phyloP scores from a whole-genome alignment of 2,329 filamentous ascomycete genomes.

The Fusarium longipes region DNA sequence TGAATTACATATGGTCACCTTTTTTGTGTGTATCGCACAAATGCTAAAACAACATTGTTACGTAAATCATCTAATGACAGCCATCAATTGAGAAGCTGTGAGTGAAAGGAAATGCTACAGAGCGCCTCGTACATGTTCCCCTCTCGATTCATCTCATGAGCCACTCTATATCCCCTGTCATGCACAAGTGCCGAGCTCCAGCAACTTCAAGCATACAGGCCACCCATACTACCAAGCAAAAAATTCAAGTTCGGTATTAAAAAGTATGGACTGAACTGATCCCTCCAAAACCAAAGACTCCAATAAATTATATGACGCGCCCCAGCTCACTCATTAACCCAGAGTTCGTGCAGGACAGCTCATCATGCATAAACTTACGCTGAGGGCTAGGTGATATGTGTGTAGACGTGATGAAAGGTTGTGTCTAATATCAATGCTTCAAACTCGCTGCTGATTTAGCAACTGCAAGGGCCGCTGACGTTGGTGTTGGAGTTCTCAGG shows the following conservation, averaged over 20 bases:
- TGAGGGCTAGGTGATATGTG: slow-evolving; percentile 41
- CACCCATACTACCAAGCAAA: slow-evolving; percentile 41
- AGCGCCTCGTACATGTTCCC: slow-evolving; percentile 44
- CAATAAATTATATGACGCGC: slow-evolving; percentile 53
- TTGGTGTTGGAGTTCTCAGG: slow-evolving; percentile 69
- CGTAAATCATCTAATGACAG: slow-evolving; percentile 38
- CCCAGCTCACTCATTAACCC: slow-evolving; percentile 46
- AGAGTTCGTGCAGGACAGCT: slow-evolving; percentile 43
- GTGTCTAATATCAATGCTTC: slow-evolving; percentile 36
- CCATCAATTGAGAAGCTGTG: slow-evolving; percentile 47
- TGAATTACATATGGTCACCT: background rate
- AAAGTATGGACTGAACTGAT: slow-evolving; percentile 52
- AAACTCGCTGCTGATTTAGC: slow-evolving; percentile 54
- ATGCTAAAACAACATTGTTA: background rate
- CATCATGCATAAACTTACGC: slow-evolving; percentile 43
- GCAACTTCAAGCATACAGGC: slow-evolving; percentile 28
- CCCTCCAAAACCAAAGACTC: slow-evolving; percentile 56
- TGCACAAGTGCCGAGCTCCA: slow-evolving; percentile 36
- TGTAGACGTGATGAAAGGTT: slow-evolving; percentile 36
- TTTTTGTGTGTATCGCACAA: background rate
- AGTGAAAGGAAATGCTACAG: slow-evolving; percentile 43
- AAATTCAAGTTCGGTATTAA: slow-evolving; percentile 51
- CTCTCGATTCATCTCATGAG: slow-evolving; percentile 36
- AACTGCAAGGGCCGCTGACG: slow-evolving; percentile 65
- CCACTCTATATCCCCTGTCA: slow-evolving; percentile 37